These are phyloP conservation scores for Myxozyma nipponensis DNA, from an alignment of 805 yeast species.

Conservation along the genomic window DNA sequence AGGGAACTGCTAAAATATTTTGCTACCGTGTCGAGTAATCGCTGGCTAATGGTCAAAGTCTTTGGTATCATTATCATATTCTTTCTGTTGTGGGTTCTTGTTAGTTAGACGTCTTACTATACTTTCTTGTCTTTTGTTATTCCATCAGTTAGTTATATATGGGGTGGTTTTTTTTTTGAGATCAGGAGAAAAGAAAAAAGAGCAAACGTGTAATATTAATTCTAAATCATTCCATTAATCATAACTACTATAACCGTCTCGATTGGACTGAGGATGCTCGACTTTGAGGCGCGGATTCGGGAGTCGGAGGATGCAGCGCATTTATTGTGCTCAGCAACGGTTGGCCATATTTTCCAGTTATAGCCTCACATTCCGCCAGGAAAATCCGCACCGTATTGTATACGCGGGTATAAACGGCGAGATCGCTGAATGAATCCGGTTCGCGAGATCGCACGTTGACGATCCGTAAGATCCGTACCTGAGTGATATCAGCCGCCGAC, in stretches of 20 bases:
- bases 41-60: constrained; percentile 87
- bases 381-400: constrained; percentile 66
- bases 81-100: constrained; percentile 1
- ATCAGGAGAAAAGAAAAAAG: too few species aligned
- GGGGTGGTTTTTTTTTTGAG: not conserved
- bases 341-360: constrained; percentile 62
- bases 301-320: constrained; percentile 2
- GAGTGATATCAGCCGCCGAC: constrained; percentile 64
- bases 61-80: constrained; percentile 74
- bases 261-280: not conserved
- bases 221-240: too few species aligned
- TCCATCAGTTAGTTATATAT: not conserved
- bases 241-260: not conserved
- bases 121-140: not conserved
- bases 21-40: constrained; percentile 78
- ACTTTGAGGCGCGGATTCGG: not conserved
- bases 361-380: constrained; percentile 75
- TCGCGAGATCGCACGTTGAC: constrained; percentile 67
- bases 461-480: constrained; percentile 71
- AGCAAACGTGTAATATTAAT: not conserved
- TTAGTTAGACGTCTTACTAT: not conserved
- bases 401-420: constrained; percentile 61
- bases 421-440: constrained; percentile 54
- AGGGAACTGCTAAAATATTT: constrained; percentile 87
- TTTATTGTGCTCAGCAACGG: constrained; percentile 61